Conservation (phyloP, 257 asterid species). For the Echium plantagineum region DNA sequence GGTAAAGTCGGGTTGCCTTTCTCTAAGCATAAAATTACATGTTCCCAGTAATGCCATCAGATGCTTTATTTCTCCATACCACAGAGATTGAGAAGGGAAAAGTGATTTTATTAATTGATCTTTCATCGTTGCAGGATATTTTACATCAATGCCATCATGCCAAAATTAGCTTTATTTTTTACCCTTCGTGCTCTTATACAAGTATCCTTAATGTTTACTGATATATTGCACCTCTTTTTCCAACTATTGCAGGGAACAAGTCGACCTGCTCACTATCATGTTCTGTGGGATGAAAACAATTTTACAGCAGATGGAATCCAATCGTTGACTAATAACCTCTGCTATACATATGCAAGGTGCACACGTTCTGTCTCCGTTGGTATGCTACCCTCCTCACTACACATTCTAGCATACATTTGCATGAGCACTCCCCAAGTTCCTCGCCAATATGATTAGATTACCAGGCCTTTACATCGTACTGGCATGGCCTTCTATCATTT, state of each 20-base stretch:
- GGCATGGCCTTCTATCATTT: too few species aligned
- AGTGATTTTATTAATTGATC: background rate
- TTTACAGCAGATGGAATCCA: slow-evolving; percentile 95
- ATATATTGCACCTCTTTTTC: background rate
- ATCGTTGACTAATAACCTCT: slow-evolving; percentile 84
- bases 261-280: slow-evolving; percentile 98
- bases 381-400: slow-evolving; percentile 6
- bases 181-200: too few species aligned
- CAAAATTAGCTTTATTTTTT: background rate
- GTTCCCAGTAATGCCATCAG: background rate
- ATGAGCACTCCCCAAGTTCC: background rate
- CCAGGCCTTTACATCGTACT: too few species aligned
- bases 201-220: background rate
- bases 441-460: too few species aligned
- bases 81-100: background rate
- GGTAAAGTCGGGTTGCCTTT: slow-evolving; percentile 21
- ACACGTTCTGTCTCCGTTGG: slow-evolving; percentile 97
- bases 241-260: slow-evolving; percentile 69
- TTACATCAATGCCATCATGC: too few species aligned
- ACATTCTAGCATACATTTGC: background rate
- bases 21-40: background rate
- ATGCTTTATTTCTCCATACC: background rate
- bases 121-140: too few species aligned
- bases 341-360: slow-evolving; percentile 95
- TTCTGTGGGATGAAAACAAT: slow-evolving; percentile 95